phyloP scores from a whole-genome alignment of 75 land plant species.

The Cunninghamia lanceolata region DNA sequence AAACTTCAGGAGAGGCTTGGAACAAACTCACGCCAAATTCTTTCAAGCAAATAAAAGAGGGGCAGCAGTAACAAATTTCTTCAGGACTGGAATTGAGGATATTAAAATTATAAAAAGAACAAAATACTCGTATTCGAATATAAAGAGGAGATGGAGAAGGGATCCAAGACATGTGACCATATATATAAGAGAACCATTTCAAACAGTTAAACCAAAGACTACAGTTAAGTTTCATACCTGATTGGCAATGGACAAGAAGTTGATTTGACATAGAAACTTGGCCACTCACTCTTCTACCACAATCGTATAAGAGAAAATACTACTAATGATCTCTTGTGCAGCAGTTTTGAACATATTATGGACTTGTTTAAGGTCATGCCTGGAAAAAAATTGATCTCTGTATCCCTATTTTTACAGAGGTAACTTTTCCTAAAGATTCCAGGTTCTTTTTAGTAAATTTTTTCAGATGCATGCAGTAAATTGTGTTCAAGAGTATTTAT shows the following conservation, averaged over 20 bases:
- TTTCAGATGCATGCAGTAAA: too few relatives aligned
- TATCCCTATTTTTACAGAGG: neutral
- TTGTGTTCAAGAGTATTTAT: neutral
- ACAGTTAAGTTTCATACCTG: slow-evolving; percentile 8
- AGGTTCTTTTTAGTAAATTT: too few relatives aligned
- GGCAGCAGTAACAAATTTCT: neutral
- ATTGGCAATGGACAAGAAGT: slow-evolving; percentile 5
- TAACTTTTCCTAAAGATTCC: neutral
- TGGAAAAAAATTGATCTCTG: neutral
- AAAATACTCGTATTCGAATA: neutral
- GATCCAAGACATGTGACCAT: neutral
- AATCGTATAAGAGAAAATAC: slow-evolving; percentile 18
- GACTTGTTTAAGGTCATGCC: neutral
- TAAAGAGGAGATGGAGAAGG: slow-evolving; percentile 1
- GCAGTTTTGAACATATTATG: slow-evolving; percentile 20
- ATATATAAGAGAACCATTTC: neutral
- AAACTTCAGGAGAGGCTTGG: neutral
- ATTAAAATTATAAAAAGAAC: neutral
- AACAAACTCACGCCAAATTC: neutral
- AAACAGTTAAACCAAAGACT: neutral
- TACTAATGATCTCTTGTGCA: slow-evolving; percentile 29
- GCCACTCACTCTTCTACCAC: slow-evolving; percentile 26
- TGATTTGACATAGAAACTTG: slow-evolving; percentile 23
- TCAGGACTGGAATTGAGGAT: neutral
- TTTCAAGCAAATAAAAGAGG: neutral